Percentiles rank a stretch among this genome's conserved stretches.
Conservation (phyloP, 805 yeast genomes). For the Saturnispora zaruensis region DNA sequence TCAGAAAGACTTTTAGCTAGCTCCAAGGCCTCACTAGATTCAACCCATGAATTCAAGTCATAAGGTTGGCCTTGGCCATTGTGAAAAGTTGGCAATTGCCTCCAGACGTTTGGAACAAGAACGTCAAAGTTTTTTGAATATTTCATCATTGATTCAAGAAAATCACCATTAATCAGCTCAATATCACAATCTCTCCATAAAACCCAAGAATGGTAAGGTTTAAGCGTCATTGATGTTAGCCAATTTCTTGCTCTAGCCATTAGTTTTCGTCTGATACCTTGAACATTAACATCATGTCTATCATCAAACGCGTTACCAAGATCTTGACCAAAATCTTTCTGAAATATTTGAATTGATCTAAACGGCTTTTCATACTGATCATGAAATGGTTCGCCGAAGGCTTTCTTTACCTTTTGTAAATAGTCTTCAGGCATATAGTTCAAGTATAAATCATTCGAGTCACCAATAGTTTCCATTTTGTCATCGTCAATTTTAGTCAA, state of each 20-base stretch:
- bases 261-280: conserved; percentile 72
- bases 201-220: conserved; percentile 85
- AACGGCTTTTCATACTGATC: conserved; percentile 57
- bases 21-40: conserved; percentile 65
- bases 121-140: conserved; percentile 52
- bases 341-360: conserved; percentile 69
- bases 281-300: conserved; percentile 77
- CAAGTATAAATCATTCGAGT: conserved; percentile 49
- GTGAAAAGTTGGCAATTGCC: conserved; percentile 88
- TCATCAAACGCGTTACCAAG: conserved; percentile 82
- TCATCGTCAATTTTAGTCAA: conserved; percentile 36
- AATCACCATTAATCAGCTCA: conserved; percentile 72
- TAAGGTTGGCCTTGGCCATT: conserved; percentile 82
- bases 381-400: conserved; percentile 56
- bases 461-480: conserved; percentile 36
- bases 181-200: conserved; percentile 87
- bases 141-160: conserved; percentile 66
- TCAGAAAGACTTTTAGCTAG: conserved; percentile 58
- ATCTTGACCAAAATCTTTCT: conserved; percentile 74
- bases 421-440: conserved; percentile 60
- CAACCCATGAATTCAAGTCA: conserved; percentile 95
- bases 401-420: conserved; percentile 30
- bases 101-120: conserved; percentile 87
- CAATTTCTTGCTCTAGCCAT: conserved; percentile 88
- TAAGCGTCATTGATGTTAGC: conserved; percentile 63